Conservation (phyloP, 2,329 filamentous ascomycete species). For the Cyclaneusma minus region DNA sequence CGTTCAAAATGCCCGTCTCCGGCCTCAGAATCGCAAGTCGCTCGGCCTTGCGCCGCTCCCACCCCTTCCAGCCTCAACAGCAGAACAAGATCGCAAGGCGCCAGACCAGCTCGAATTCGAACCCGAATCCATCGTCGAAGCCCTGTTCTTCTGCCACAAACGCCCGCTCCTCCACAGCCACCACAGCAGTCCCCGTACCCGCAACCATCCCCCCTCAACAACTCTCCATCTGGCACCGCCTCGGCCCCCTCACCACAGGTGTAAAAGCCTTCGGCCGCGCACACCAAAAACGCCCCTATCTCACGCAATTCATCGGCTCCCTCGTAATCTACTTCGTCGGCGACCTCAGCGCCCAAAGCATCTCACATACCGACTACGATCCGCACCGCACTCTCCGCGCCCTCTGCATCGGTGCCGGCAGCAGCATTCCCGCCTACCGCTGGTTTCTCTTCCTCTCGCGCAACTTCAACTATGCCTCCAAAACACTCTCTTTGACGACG, state of each 20-base stretch:
- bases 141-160: too few species aligned
- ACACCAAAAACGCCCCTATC: slow-evolving; percentile 57
- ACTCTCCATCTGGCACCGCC: slow-evolving; percentile 39
- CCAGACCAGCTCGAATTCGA: too few species aligned
- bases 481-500: slow-evolving; percentile 50
- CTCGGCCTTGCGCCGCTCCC: too few species aligned
- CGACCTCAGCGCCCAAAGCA: slow-evolving; percentile 62
- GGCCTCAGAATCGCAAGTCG: too few species aligned
- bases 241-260: slow-evolving; percentile 38
- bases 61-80: too few species aligned
- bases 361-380: slow-evolving; percentile 46
- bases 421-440: slow-evolving; percentile 63
- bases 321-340: slow-evolving; percentile 66
- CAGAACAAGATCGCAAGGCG: too few species aligned
- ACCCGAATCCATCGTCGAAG: too few species aligned
- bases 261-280: slow-evolving; percentile 49
- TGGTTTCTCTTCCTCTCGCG: slow-evolving; percentile 74
- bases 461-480: slow-evolving; percentile 72
- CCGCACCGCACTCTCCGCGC: slow-evolving; percentile 53
- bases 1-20: too few species aligned
- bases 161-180: neutral
- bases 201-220: slow-evolving; percentile 8
- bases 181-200: slow-evolving; percentile 1
- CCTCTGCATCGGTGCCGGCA: slow-evolving; percentile 56
- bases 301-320: slow-evolving; percentile 64